A percentile compares a stretch with the other conserved stretches of the same genome.
Evolutionary conservation across 208 protist genomes (phyloP).

Genomic region (Leishmania major): DNA sequence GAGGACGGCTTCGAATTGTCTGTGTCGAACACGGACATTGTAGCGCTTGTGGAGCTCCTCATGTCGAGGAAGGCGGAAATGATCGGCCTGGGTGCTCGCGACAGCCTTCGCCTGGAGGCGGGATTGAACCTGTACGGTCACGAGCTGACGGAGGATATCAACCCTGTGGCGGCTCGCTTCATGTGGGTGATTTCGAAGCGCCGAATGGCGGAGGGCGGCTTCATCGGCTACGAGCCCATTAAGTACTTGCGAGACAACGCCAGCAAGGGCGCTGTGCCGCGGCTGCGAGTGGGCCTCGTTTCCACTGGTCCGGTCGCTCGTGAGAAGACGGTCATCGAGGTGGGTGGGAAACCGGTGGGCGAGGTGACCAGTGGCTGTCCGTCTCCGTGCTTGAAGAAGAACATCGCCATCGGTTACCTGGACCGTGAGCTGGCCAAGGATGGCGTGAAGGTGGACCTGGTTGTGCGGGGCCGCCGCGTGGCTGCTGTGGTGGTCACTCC

Average conservation of each 20-base stretch:
- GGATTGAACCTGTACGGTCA: slow-evolving; percentile 98
- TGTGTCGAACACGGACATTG: slow-evolving; percentile 44
- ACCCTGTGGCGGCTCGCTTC: slow-evolving; percentile 94
- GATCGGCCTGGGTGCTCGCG: slow-evolving; percentile 94
- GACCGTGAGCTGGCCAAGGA: slow-evolving; percentile 66
- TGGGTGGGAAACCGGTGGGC: slow-evolving; percentile 83
- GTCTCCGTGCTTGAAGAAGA: slow-evolving; percentile 87
- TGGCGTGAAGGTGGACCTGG: slow-evolving; percentile 79
- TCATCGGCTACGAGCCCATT: slow-evolving; percentile 92
- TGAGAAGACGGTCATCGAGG: slow-evolving; percentile 65
- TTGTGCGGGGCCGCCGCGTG: slow-evolving; percentile 88
- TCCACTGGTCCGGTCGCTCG: slow-evolving; percentile 92
- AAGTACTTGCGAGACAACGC: slow-evolving; percentile 45
- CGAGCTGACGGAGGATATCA: slow-evolving; percentile 95
- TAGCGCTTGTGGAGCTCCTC: slow-evolving; percentile 62
- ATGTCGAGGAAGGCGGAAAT: slow-evolving; percentile 52
- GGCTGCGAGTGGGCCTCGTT: slow-evolving; percentile 91
- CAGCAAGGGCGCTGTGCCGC: slow-evolving; percentile 47
- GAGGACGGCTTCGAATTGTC: slow-evolving; percentile 99
- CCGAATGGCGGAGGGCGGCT: slow-evolving; percentile 92
- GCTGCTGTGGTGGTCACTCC: slow-evolving; percentile 82
- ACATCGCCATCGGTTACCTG: slow-evolving; percentile 95
- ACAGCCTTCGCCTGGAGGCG: slow-evolving; percentile 97
- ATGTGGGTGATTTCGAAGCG: slow-evolving; percentile 96
- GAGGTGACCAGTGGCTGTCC: slow-evolving; percentile 90